phyloP scores from a whole-genome alignment of 1,139 yeast species.

The Nakaseomyces delphensis region DNA sequence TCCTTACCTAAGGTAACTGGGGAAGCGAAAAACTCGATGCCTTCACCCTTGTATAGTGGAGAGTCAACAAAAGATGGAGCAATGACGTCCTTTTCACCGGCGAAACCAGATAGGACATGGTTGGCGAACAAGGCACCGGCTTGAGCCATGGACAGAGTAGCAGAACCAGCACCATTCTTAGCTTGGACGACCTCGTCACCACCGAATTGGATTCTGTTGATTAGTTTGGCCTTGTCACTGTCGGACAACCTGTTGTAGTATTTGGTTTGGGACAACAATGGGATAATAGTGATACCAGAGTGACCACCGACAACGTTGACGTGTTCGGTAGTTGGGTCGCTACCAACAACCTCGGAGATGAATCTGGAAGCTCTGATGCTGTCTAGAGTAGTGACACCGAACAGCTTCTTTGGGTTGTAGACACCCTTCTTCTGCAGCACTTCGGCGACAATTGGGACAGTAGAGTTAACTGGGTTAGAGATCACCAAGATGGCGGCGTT shows the following conservation, averaged over 20 bases:
- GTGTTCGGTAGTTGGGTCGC: constrained; percentile 65
- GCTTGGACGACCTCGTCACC: constrained; percentile 99
- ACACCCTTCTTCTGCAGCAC: constrained; percentile 79
- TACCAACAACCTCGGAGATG: constrained; percentile 45
- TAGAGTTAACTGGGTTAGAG: constrained; percentile 96
- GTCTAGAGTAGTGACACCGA: constrained; percentile 97
- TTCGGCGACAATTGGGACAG: constrained; percentile 97
- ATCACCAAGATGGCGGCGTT: constrained; percentile 81
- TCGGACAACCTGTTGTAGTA: constrained; percentile 44
- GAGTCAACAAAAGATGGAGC: constrained; percentile 78
- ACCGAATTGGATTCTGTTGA: constrained; percentile 94
- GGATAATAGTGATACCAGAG: constrained; percentile 97
- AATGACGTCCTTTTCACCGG: constrained; percentile 58
- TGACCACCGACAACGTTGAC: constrained; percentile 93
- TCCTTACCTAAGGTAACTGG: constrained; percentile 81
- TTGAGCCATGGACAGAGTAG: constrained; percentile 96
- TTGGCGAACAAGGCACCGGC: constrained; percentile 95
- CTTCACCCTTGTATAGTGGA: constrained; percentile 75
- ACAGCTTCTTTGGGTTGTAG: constrained; percentile 83
- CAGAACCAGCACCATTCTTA: constrained; percentile 98
- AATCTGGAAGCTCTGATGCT: constrained; percentile 90
- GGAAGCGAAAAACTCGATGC: constrained; percentile 88
- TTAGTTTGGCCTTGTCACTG: constrained; percentile 56
- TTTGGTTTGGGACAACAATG: constrained; percentile 71
- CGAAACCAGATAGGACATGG: constrained; percentile 69